These are phyloP conservation scores for Aspergillus sp. DNA, from an alignment of 2,329 filamentous ascomycete species.

Conservation along the genomic window DNA sequence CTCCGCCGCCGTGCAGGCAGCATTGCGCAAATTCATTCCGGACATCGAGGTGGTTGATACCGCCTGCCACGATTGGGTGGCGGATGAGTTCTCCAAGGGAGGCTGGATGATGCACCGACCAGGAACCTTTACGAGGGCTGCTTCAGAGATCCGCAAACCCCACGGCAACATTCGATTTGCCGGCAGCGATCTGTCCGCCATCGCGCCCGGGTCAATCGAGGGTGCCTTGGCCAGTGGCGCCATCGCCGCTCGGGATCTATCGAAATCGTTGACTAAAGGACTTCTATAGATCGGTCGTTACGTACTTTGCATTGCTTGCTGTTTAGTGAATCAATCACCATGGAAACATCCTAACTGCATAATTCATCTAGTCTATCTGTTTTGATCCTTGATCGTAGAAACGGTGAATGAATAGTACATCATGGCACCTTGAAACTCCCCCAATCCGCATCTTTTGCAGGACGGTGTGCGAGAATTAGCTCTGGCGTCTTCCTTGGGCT, in stretches of 20 bases:
- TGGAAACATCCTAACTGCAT: too few species aligned
- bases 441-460: too few species aligned
- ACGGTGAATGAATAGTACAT: too few species aligned
- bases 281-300: neutral
- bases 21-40: slow-evolving; percentile 2
- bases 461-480: too few species aligned
- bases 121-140: slow-evolving; percentile 7
- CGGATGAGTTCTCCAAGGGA: slow-evolving; percentile 10
- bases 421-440: too few species aligned
- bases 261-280: neutral
- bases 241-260: slow-evolving; percentile 8
- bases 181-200: slow-evolving; percentile 9
- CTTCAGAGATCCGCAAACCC: slow-evolving; percentile 4
- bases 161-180: slow-evolving; percentile 10
- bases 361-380: too few species aligned
- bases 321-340: too few species aligned
- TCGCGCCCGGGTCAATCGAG: slow-evolving; percentile 10
- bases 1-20: slow-evolving; percentile 2
- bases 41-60: slow-evolving; percentile 7
- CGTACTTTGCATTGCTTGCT: too few species aligned
- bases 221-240: slow-evolving; percentile 10
- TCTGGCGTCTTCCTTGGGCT: too few species aligned
- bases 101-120: slow-evolving; percentile 12
- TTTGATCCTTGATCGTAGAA: too few species aligned
- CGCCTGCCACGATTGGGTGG: slow-evolving; percentile 9